Evolutionary conservation across 805 yeast genomes (phyloP).

Genomic region (Lachancea dasiensis): DNA sequence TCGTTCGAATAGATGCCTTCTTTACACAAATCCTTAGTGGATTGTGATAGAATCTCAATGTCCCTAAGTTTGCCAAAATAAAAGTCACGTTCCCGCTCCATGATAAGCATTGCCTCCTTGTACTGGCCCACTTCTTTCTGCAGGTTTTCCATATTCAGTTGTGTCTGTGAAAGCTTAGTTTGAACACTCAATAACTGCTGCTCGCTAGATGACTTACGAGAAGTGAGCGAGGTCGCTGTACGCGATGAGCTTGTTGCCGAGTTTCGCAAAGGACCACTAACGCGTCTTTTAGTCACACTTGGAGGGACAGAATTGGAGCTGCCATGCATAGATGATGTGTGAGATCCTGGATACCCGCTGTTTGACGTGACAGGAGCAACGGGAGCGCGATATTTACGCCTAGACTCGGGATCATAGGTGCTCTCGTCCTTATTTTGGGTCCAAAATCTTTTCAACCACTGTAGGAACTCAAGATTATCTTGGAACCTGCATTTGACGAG

Average conservation of each 20-base stretch:
- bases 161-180: conserved; percentile 44
- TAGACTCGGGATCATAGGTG: conserved; percentile 61
- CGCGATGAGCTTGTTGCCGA: conserved; percentile 2
- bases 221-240: conserved; percentile 7
- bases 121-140: conserved; percentile 49
- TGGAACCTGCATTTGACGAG: conserved; percentile 85
- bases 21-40: conserved; percentile 48
- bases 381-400: conserved; percentile 40
- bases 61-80: conserved; percentile 86
- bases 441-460: conserved; percentile 88
- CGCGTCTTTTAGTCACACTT: conserved; percentile 23
- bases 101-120: conserved; percentile 52
- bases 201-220: conserved; percentile 24
- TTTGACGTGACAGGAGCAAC: conserved; percentile 6
- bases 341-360: not conserved
- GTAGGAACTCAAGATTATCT: conserved; percentile 89
- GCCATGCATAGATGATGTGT: not conserved
- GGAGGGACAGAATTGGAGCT: conserved; percentile 11
- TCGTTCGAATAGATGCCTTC: conserved; percentile 33
- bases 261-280: conserved; percentile 11
- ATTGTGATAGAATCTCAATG: conserved; percentile 74
- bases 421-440: conserved; percentile 61
- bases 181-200: conserved; percentile 28
- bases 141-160: conserved; percentile 32
- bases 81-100: conserved; percentile 81